Evolutionary conservation across 2,329 filamentous ascomycete species (phyloP).

Genomic region (Pseudogymnoascus pannorum): DNA sequence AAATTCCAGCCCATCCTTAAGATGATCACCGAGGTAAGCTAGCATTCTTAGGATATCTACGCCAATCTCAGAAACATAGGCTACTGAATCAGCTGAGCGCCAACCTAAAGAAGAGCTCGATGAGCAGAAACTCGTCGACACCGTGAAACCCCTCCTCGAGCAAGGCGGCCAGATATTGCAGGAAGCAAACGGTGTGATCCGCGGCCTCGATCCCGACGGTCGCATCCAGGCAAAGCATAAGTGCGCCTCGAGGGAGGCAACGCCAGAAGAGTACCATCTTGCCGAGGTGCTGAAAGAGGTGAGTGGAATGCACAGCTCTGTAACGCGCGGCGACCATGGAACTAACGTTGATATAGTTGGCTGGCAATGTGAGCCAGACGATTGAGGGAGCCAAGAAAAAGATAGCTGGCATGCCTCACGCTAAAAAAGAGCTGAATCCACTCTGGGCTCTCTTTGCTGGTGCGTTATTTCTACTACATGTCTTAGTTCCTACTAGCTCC

Average conservation of each 20-base stretch:
- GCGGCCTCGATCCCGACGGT: too few relatives aligned
- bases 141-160: too few relatives aligned
- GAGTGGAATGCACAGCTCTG: constrained; percentile 16
- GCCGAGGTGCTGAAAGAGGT: constrained; percentile 77
- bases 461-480: neutral
- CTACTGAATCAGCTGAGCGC: constrained; percentile 72
- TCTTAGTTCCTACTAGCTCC: neutral
- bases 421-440: constrained; percentile 83
- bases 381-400: constrained; percentile 86
- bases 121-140: constrained; percentile 79
- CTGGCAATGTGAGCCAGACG: constrained; percentile 68
- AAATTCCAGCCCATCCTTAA: constrained; percentile 79
- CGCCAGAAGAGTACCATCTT: constrained; percentile 75
- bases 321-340: too few relatives aligned
- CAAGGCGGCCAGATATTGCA: too few relatives aligned
- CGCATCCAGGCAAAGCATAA: too few relatives aligned
- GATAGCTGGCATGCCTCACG: constrained; percentile 79
- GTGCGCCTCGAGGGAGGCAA: too few relatives aligned
- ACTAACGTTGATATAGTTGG: constrained; percentile 44
- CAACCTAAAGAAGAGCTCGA: constrained; percentile 82
- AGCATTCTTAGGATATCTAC: constrained; percentile 23
- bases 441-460: constrained; percentile 65
- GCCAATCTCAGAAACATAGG: constrained; percentile 36
- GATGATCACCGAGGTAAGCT: constrained; percentile 68
- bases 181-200: too few relatives aligned